Evolutionary conservation across 345 rosid species (phyloP).

Genomic region (Eucalyptus coolabah): DNA sequence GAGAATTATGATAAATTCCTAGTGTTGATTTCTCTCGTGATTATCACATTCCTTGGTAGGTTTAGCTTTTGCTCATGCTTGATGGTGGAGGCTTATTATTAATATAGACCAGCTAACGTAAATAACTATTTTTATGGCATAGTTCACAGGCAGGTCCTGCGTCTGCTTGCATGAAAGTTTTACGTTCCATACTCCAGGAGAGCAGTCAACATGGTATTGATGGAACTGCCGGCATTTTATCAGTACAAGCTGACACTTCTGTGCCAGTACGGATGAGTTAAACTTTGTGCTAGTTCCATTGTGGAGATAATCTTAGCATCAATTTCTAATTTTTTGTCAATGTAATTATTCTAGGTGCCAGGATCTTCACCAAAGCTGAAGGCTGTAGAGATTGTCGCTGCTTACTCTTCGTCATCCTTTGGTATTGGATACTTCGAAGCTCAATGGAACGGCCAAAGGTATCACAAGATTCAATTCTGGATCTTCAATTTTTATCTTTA

Average conservation of each 20-base stretch:
- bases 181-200: constrained; percentile 39
- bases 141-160: constrained; percentile 96
- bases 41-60: not conserved
- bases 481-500: not conserved
- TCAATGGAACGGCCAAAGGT: constrained; percentile 83
- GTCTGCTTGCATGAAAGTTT: constrained; percentile 66
- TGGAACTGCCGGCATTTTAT: constrained; percentile 61
- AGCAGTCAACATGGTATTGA: constrained; percentile 24
- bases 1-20: not conserved
- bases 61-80: not conserved
- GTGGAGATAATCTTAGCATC: not conserved
- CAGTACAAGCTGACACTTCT: constrained; percentile 80
- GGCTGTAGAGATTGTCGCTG: constrained; percentile 88
- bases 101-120: not conserved
- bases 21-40: not conserved
- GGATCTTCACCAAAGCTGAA: constrained; percentile 41
- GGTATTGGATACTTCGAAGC: constrained; percentile 85
- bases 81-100: not conserved
- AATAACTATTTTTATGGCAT: not conserved
- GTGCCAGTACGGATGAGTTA: constrained; percentile 12
- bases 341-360: constrained; percentile 20
- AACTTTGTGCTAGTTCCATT: not conserved
- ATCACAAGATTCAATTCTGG: not conserved
- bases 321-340: not conserved
- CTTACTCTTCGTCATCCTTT: constrained; percentile 67